Evolutionary conservation across 495 filamentous ascomycete species (phyloP), one percentile per base, ranked within the genome.

Genomic region (Penicillium bialowiezense): DNA sequence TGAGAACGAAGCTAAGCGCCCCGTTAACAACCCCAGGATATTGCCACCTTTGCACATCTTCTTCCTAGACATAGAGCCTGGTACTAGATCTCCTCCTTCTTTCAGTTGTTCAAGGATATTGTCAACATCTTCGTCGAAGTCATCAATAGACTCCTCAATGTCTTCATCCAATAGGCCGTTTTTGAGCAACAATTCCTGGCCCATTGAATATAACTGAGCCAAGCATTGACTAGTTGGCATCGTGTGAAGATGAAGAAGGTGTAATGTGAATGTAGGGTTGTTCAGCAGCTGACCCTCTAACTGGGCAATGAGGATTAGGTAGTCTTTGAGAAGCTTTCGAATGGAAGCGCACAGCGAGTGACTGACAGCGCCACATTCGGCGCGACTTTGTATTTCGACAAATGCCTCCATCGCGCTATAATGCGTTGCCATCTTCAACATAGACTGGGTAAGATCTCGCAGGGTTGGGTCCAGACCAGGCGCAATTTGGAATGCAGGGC

Each of bases 371-470:
- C 93, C 93, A 67, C 88, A 97, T 59, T 97, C 91, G 33, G 93
- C 90, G 20, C 90, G 79, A 56, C 90, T 92, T 62, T 96, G 90
- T 0, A 96, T 86, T 58, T 98, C 92, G 29, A 97, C 85, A 65
- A 96, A 97, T 7, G 89, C 84, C 56, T 97, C 89, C 45, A 98
- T 73, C 0, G 93, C 91, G 32, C 80, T 83, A 64, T 96, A 95
- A 65, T 97, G 87, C 4, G 90, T 92, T 10, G 95, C 93, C 86
- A 97, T 95, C 66, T 90, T 95, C 49, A 98, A 69, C 84, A 97
- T 91, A 0, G 89, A 88, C 39, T 76, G 77, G 14, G 89, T 87
- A 37, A 98, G 77, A 65, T 97, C 92, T 51, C 89, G 86, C 40
- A 98, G 65, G 44, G 90, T 96, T 2, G 93, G 91, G 56, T 97